Evolutionary conservation across 108 stramenopile genomes (phyloP), one percentile per base, ranked within the genome.

Genomic region (Chaetoceros tenuissimus): DNA sequence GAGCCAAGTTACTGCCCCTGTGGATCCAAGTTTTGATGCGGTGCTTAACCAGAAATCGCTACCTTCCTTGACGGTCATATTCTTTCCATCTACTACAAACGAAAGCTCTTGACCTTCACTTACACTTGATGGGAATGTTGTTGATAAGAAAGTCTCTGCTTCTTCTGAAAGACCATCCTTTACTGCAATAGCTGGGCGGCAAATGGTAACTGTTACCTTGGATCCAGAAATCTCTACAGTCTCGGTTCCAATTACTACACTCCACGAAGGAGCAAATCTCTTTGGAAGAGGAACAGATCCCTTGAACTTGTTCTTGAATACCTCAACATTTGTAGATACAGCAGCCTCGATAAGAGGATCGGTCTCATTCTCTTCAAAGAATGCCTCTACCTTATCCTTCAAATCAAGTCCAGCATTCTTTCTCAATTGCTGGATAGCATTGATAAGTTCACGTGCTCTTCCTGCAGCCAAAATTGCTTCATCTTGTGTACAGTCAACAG

Each of bases 371-470:
- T 94, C 90, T 24, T 75, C 70, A 63, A 86, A 94, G 73, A 85
- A 95, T 0, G 92, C 87, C 63, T 97, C 94, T 23, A 96, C 92
- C 21, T 76, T 64, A 56, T 97, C 97, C 64, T 72, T 72, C 49
- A 94, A 46, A 43, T 87, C 81, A 24, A 97, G 68, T 13, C 94
- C 94, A 46, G 89, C 82, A 28, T 75, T 73, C 78, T 99, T 99
- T 24, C 99, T 83, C 18, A 99, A 74, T 60, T 97, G 96, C 57
- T 99, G 97, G 56, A 98, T 94, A 26, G 82, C 89, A 59, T 91
- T 96, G 60, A 96, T 93, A 28, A 98, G 71, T 60, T 97, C 96
- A 44, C 99, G 92, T 3, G 96, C 81, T 69, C 77, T 77, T 55
- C 94, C 94, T 26, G 92, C 87, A 44, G 79, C 71, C 28, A 96